These are phyloP conservation scores for Rhinocladiella similis DNA, from an alignment of 2,329 filamentous ascomycete species.

Conservation along the genomic window DNA sequence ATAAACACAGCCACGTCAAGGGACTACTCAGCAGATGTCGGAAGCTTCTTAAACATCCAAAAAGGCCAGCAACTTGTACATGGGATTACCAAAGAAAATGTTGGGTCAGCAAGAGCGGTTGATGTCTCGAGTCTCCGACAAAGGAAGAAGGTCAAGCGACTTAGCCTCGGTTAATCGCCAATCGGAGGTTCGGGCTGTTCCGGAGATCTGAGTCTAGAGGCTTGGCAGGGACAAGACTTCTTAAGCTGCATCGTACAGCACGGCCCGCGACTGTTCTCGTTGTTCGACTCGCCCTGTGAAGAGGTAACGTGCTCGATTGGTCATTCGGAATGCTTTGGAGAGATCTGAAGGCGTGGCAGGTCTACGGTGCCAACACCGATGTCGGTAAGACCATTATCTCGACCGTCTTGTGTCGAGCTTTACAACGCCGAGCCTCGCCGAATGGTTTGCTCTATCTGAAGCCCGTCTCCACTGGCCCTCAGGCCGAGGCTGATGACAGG, in stretches of 20 bases:
- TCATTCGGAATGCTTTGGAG: slow-evolving; percentile 51
- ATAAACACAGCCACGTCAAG: too few relatives aligned
- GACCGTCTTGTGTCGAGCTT: slow-evolving; percentile 68
- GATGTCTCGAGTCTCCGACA: not conserved
- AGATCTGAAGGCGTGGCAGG: slow-evolving; percentile 67
- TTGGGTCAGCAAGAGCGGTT: not conserved
- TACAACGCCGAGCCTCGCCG: slow-evolving; percentile 46
- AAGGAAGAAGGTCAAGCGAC: not conserved
- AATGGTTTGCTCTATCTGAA: slow-evolving; percentile 68
- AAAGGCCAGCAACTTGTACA: too few relatives aligned
- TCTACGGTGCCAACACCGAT: slow-evolving; percentile 82
- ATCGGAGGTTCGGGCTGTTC: slow-evolving; percentile 9
- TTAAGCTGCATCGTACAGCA: not conserved
- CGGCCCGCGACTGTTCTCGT: not conserved
- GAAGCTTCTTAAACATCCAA: too few relatives aligned
- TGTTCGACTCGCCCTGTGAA: not conserved
- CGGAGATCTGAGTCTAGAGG: slow-evolving; percentile 1
- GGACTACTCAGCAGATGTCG: too few relatives aligned
- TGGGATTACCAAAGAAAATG: too few relatives aligned
- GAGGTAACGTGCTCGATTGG: not conserved
- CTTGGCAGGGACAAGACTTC: slow-evolving; percentile 20
- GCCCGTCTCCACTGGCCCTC: slow-evolving; percentile 75
- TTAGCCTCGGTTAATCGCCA: slow-evolving; percentile 4
- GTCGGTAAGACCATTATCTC: slow-evolving; percentile 83
- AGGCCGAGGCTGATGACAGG: slow-evolving; percentile 69